phyloP scores from a whole-genome alignment of 108 stramenopile species.

The Conticribra weissflogii region DNA sequence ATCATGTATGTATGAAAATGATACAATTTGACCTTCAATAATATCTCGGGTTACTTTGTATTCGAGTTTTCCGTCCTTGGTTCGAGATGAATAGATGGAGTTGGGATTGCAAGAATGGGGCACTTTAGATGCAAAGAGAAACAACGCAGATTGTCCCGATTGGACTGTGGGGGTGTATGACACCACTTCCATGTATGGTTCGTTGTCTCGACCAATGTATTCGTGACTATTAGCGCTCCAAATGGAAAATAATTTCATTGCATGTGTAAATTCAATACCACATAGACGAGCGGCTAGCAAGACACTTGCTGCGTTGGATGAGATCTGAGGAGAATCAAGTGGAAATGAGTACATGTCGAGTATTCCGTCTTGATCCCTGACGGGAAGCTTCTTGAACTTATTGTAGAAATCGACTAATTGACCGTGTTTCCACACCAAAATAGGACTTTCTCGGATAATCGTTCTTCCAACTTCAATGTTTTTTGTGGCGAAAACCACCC shows the following conservation, averaged over 20 bases:
- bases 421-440: slow-evolving; percentile 13
- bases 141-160: slow-evolving; percentile 18
- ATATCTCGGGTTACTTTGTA: slow-evolving; percentile 39
- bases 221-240: slow-evolving; percentile 15
- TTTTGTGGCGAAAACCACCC: slow-evolving; percentile 26
- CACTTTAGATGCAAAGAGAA: slow-evolving; percentile 31
- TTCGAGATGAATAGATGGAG: slow-evolving; percentile 7
- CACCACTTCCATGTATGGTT: background rate
- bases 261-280: background rate
- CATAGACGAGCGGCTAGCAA: background rate
- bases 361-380: background rate
- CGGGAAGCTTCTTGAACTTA: slow-evolving; percentile 1
- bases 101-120: slow-evolving; percentile 44
- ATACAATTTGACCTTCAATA: slow-evolving; percentile 25
- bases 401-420: slow-evolving; percentile 6
- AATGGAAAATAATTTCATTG: slow-evolving; percentile 26
- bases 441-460: slow-evolving; percentile 27
- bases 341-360: slow-evolving; percentile 36
- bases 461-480: slow-evolving; percentile 12
- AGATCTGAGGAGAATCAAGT: background rate
- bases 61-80: slow-evolving; percentile 26
- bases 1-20: slow-evolving; percentile 23
- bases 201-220: slow-evolving; percentile 20
- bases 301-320: background rate
- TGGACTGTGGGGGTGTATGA: background rate